phyloP scores from a whole-genome alignment of 352 stramenopile genomes.

The Paralagenidium karlingii region DNA sequence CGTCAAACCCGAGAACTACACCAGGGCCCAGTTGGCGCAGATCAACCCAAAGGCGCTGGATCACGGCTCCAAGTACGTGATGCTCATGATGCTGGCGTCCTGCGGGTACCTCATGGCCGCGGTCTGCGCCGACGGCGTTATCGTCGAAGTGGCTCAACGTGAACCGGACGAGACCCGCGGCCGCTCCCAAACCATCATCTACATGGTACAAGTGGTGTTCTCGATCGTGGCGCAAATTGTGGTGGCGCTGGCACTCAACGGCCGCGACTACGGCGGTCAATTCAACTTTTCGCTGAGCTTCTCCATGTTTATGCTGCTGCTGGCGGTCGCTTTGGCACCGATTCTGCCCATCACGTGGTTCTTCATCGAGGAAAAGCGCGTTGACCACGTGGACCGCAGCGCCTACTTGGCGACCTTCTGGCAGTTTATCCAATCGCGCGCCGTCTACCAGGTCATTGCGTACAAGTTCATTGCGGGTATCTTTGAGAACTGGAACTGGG shows the following conservation, averaged over 20 bases:
- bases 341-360: constrained; percentile 15
- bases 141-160: constrained; percentile 43
- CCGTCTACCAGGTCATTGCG: constrained; percentile 61
- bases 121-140: constrained; percentile 66
- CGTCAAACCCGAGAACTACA: constrained; percentile 18
- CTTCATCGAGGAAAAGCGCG: constrained; percentile 12
- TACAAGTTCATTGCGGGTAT: constrained; percentile 54
- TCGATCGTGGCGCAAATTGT: constrained; percentile 34
- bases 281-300: constrained; percentile 42
- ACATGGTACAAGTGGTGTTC: constrained; percentile 17
- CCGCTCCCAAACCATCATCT: constrained; percentile 22
- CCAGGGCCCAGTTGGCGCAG: constrained; percentile 4
- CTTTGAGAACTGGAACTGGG: constrained; percentile 35
- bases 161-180: constrained; percentile 30
- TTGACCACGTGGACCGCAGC: constrained; percentile 16
- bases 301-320: constrained; percentile 26
- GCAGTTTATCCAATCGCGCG: constrained; percentile 43
- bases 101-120: constrained; percentile 82
- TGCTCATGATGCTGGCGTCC: constrained; percentile 65
- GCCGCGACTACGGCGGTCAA: constrained; percentile 29
- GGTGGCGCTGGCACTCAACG: constrained; percentile 52
- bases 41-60: constrained; percentile 11
- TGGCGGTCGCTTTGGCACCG: constrained; percentile 6
- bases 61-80: constrained; percentile 38
- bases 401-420: constrained; percentile 23